A percentile compares a stretch with the other conserved stretches of the same genome.
phyloP scores from a whole-genome alignment of 495 filamentous ascomycete genomes.

The Aspergillus panamensis region DNA sequence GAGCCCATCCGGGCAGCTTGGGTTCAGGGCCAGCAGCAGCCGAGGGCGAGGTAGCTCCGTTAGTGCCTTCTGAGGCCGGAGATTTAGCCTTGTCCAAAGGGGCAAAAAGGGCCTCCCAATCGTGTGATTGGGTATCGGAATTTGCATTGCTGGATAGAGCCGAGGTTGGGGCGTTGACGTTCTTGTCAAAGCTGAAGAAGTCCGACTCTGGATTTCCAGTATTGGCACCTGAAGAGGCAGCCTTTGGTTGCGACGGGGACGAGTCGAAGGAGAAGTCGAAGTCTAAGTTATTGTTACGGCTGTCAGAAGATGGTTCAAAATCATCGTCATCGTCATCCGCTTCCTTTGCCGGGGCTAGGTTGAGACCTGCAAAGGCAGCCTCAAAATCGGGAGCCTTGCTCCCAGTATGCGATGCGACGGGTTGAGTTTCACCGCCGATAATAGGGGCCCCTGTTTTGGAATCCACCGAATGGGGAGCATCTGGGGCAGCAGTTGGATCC shows the following conservation, averaged over 20 bases:
- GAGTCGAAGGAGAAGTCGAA: slow-evolving; percentile 68
- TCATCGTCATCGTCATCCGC: slow-evolving; percentile 79
- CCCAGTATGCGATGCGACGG: slow-evolving; percentile 24
- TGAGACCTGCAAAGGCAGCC: slow-evolving; percentile 82
- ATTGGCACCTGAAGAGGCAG: slow-evolving; percentile 21
- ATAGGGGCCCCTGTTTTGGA: slow-evolving; percentile 41
- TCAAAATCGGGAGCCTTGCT: slow-evolving; percentile 66
- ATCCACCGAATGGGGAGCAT: slow-evolving; percentile 46
- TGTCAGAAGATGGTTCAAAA: slow-evolving; percentile 31
- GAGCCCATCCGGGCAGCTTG: slow-evolving; percentile 58
- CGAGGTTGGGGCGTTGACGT: slow-evolving; percentile 46
- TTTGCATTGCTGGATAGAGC: slow-evolving; percentile 29
- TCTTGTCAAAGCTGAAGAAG: slow-evolving; percentile 48
- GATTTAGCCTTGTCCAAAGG: slow-evolving; percentile 60
- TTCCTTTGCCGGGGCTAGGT: slow-evolving; percentile 55
- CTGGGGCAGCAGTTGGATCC: slow-evolving; percentile 55
- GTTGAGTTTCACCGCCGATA: slow-evolving; percentile 36
- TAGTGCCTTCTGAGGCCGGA: slow-evolving; percentile 25
- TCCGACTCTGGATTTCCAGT: slow-evolving; percentile 29
- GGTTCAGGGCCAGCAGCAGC: slow-evolving; percentile 20
- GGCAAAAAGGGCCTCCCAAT: slow-evolving; percentile 96
- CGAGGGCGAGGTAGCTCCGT: slow-evolving; percentile 15
- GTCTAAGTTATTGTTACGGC: slow-evolving; percentile 46
- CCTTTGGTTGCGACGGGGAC: slow-evolving; percentile 34
- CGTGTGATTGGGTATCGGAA: slow-evolving; percentile 49